Evolutionary conservation across 441 rosid genomes (phyloP).

Genomic region (Gossypium davidsonii): DNA sequence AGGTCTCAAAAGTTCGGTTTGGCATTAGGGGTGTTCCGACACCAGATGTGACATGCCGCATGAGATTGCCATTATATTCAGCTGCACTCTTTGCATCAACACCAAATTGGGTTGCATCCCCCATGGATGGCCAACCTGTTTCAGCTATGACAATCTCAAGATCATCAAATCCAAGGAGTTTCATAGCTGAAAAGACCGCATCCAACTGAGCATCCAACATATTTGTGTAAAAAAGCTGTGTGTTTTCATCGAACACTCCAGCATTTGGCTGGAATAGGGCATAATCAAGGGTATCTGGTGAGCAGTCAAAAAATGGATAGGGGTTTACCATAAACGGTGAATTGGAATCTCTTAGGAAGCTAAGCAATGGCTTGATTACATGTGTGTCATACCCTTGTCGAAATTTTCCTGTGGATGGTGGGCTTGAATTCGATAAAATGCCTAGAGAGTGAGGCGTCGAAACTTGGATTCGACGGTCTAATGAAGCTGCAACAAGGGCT

Average conservation of each 20-base stretch:
- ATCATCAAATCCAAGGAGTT: constrained; percentile 49
- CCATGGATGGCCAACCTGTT: constrained; percentile 82
- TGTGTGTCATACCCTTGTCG: constrained; percentile 50
- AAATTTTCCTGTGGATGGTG: constrained; percentile 64
- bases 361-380: constrained; percentile 64
- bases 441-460: constrained; percentile 73
- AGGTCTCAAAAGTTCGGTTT: constrained; percentile 67
- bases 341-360: constrained; percentile 46
- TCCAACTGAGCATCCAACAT: constrained; percentile 87
- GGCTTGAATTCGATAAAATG: constrained; percentile 48
- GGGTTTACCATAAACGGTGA: constrained; percentile 78
- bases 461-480: constrained; percentile 55
- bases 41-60: constrained; percentile 53
- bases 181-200: constrained; percentile 69
- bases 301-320: constrained; percentile 73
- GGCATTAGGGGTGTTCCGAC: constrained; percentile 80
- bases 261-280: constrained; percentile 61
- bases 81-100: constrained; percentile 49
- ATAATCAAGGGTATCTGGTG: constrained; percentile 52
- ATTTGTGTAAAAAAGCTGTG: constrained; percentile 51
- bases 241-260: constrained; percentile 42
- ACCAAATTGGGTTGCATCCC: constrained; percentile 49
- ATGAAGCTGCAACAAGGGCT: constrained; percentile 44
- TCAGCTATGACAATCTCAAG: constrained; percentile 72
- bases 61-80: constrained; percentile 50